Conservation (phyloP, 257 asterid species). For the Ajuga chamaepitys region DNA sequence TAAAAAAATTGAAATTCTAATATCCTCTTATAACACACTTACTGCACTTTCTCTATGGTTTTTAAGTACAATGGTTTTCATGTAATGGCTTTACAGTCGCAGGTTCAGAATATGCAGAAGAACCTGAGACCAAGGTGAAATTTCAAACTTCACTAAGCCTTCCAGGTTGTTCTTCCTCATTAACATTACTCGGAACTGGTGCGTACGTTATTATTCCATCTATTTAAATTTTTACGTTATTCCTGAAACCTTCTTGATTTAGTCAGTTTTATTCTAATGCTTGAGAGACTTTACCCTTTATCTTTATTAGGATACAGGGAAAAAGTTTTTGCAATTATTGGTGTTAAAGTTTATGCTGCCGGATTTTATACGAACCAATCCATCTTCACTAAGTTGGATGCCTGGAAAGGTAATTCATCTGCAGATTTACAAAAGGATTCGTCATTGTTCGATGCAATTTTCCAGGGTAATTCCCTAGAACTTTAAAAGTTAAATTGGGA, state of each 20-base stretch:
- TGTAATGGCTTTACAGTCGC: conserved; percentile 25
- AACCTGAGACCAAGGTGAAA: conserved; percentile 76
- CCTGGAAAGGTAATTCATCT: conserved; percentile 62
- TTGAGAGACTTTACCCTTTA: conserved; percentile 5
- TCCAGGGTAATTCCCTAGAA: conserved; percentile 38
- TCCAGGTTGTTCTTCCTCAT: conserved; percentile 61
- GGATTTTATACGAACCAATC: conserved; percentile 59
- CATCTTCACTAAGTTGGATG: conserved; percentile 41
- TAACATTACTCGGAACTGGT: conserved; percentile 84
- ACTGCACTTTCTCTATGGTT: background rate
- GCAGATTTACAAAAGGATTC: conserved; percentile 53
- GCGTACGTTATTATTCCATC: conserved; percentile 18
- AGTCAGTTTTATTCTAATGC: conserved; percentile 7
- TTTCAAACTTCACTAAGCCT: conserved; percentile 55
- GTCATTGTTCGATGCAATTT: conserved; percentile 48
- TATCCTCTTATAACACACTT: background rate
- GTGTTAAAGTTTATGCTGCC: conserved; percentile 89
- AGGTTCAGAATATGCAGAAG: conserved; percentile 49
- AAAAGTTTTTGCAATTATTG: conserved; percentile 75
- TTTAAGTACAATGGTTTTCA: background rate
- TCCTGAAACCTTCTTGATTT: background rate
- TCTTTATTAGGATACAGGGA: conserved; percentile 67
- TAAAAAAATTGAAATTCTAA: background rate
- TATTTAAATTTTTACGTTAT: background rate
- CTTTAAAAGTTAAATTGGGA: background rate